Evolutionary conservation across 257 asterid species (phyloP).

Genomic region (Anisodus acutangulus): DNA sequence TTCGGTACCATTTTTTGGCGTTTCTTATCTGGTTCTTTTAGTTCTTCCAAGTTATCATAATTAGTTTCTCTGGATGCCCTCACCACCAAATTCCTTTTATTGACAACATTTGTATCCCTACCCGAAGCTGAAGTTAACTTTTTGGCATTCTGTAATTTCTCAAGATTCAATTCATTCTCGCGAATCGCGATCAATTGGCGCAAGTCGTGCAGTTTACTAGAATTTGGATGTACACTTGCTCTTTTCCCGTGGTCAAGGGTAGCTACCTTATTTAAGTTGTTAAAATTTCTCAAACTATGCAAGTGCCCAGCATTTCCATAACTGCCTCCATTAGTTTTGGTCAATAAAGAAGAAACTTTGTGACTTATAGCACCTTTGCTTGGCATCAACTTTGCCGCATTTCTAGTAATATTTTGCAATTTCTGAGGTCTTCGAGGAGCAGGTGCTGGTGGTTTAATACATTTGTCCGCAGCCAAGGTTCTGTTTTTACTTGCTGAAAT

Average conservation of each 20-base stretch:
- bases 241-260: slow-evolving; percentile 35
- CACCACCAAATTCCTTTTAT: slow-evolving; percentile 25
- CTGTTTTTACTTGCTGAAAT: slow-evolving; percentile 29
- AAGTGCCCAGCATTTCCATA: slow-evolving; percentile 35
- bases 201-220: slow-evolving; percentile 49
- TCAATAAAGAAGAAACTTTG: slow-evolving; percentile 35
- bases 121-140: slow-evolving; percentile 26
- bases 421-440: slow-evolving; percentile 38
- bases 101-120: slow-evolving; percentile 28
- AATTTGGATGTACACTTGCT: slow-evolving; percentile 29
- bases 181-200: slow-evolving; percentile 50
- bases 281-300: slow-evolving; percentile 32
- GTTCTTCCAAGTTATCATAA: slow-evolving; percentile 32
- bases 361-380: slow-evolving; percentile 34
- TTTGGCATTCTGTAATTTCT: slow-evolving; percentile 41
- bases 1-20: slow-evolving; percentile 37
- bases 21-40: slow-evolving; percentile 44
- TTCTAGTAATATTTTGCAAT: slow-evolving; percentile 30
- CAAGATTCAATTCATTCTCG: slow-evolving; percentile 47
- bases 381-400: slow-evolving; percentile 30
- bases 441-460: slow-evolving; percentile 40
- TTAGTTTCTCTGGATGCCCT: slow-evolving; percentile 32
- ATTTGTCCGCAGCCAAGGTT: slow-evolving; percentile 32
- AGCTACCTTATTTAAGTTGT: slow-evolving; percentile 29
- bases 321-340: slow-evolving; percentile 37